Percentiles rank a stretch among this genome's conserved stretches.
Evolutionary conservation across 2,329 filamentous ascomycete genomes (phyloP).

Genomic region (Penicillium sp.): DNA sequence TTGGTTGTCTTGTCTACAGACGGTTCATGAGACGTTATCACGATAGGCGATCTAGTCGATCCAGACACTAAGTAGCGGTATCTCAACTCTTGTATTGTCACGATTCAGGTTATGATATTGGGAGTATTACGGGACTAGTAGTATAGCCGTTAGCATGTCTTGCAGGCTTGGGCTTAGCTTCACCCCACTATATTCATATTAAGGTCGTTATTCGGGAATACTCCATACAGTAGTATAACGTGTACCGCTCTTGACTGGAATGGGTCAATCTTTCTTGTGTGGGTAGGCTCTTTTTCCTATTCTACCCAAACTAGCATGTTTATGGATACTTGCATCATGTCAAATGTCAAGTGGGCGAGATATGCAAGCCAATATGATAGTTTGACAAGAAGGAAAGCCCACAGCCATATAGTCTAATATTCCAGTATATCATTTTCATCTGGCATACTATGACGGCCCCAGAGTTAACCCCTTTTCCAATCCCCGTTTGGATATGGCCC

Average conservation of each 20-base stretch:
- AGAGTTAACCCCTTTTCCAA: slow-evolving; percentile 3
- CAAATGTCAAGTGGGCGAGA: background rate
- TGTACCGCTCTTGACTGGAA: background rate
- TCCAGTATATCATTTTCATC: background rate
- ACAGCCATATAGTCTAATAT: background rate
- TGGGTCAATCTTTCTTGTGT: background rate
- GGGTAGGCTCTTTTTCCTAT: background rate
- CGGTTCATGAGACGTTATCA: background rate
- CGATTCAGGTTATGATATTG: background rate
- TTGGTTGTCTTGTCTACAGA: no score
- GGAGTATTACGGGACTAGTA: background rate
- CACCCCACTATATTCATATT: background rate
- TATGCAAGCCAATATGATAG: background rate
- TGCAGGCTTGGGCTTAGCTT: slow-evolving; percentile 12
- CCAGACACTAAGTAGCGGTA: background rate
- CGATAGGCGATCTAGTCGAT: background rate
- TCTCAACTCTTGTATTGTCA: background rate
- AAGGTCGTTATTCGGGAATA: background rate
- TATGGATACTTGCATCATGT: background rate
- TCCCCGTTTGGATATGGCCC: slow-evolving; percentile 12
- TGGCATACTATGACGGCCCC: background rate
- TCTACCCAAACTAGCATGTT: background rate
- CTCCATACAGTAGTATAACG: background rate
- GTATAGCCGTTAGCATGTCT: slow-evolving; percentile 13
- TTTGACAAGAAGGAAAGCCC: background rate